These are phyloP conservation scores for Solanum hybrid DNA, from an alignment of 305 asterid species.

Conservation along the genomic window DNA sequence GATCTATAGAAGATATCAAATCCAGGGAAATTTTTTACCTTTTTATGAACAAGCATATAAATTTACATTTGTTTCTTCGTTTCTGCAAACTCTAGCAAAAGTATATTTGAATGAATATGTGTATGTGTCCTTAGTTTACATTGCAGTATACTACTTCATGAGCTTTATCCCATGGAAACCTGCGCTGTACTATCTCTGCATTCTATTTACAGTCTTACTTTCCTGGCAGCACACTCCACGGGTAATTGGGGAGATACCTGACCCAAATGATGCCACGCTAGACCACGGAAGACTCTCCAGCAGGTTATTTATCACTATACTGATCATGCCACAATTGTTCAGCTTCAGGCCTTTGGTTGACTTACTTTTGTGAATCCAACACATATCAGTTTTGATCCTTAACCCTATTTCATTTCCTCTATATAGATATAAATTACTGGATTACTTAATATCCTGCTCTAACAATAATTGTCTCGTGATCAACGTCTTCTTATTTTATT, in stretches of 20 bases:
- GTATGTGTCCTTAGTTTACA: neutral
- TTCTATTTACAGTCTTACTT: slow-evolving; percentile 22
- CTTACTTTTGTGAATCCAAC: neutral
- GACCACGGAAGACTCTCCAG: slow-evolving; percentile 78
- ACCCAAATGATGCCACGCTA: slow-evolving; percentile 69
- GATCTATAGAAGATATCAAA: neutral
- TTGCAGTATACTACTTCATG: neutral
- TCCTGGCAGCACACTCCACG: slow-evolving; percentile 87
- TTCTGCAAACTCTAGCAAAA: neutral
- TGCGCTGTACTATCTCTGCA: neutral
- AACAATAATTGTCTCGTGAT: neutral
- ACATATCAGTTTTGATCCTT: neutral
- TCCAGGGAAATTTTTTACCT: neutral
- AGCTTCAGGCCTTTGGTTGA: neutral
- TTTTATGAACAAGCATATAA: neutral
- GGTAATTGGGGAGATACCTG: slow-evolving; percentile 66
- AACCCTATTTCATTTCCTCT: neutral
- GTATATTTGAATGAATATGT: neutral
- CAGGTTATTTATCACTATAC: slow-evolving; percentile 31
- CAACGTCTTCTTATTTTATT: neutral
- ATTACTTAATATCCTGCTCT: neutral
- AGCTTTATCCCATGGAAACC: neutral
- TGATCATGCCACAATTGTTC: neutral
- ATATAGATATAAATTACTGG: neutral
- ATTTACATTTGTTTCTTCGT: neutral